These are phyloP conservation scores for Musa troglodytarum DNA, from an alignment of 176 grass and related monocot genomes.

Conservation along the genomic window DNA sequence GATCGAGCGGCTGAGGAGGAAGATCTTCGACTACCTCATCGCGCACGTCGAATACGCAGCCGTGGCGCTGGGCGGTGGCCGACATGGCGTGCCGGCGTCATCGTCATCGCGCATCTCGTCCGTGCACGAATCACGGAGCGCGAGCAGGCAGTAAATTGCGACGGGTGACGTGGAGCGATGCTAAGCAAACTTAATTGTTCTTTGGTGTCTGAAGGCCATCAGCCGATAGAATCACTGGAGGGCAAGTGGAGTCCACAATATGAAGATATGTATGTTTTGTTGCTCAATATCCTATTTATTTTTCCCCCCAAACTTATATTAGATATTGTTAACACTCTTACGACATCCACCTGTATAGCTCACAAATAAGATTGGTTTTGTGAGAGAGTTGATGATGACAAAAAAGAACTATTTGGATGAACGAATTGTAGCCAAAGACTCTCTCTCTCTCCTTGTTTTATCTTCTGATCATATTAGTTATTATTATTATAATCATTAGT, in stretches of 20 bases:
- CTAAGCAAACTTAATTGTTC: background rate
- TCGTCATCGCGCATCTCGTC: background rate
- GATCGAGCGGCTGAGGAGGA: conserved; percentile 65
- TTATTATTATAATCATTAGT: no score
- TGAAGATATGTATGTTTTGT: no score
- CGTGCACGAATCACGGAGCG: background rate
- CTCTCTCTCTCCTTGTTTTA: no score
- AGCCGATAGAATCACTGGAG: background rate
- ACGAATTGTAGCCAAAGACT: no score
- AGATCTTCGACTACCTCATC: conserved; percentile 86
- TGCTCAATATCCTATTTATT: background rate
- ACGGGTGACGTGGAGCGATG: background rate
- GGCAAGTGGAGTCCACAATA: background rate
- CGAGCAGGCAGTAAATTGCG: background rate
- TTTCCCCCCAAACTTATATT: background rate
- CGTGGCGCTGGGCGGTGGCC: background rate
- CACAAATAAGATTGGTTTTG: background rate
- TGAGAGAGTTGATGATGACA: background rate
- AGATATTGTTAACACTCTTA: background rate
- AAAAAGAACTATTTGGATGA: background rate
- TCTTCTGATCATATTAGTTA: no score
- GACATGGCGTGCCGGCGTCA: background rate
- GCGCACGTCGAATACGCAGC: conserved; percentile 48
- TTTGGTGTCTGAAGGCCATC: background rate
- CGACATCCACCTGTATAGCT: background rate